A percentile compares a stretch with the other conserved stretches of the same genome.
Evolutionary conservation across 768 basidiomycete species (phyloP).

Genomic region (Hydnum rufescens): DNA sequence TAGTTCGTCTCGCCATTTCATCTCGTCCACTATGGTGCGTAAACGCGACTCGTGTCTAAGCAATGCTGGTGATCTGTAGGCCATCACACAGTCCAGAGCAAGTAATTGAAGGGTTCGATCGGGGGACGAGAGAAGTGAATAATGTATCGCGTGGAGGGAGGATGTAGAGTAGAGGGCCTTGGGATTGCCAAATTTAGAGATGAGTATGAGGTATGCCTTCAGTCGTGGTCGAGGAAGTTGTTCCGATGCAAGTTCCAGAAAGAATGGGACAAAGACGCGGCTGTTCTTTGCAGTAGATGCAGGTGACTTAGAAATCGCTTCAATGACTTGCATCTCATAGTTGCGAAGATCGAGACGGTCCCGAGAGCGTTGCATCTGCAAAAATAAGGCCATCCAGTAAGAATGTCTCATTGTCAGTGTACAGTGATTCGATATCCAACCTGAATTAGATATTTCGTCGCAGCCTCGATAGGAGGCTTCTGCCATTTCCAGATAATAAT

Average conservation of each 20-base stretch:
- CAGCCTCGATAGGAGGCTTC: slow-evolving; percentile 7
- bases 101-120: slow-evolving; percentile 58
- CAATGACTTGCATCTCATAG: slow-evolving; percentile 68
- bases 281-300: slow-evolving; percentile 71
- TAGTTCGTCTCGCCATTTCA: slow-evolving; percentile 77
- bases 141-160: slow-evolving; percentile 44
- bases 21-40: slow-evolving; percentile 56
- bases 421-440: no score
- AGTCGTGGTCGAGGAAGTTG: slow-evolving; percentile 33
- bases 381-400: no score
- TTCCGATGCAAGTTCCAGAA: slow-evolving; percentile 30
- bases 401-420: no score
- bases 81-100: slow-evolving; percentile 58
- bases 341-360: slow-evolving; percentile 48
- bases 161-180: slow-evolving; percentile 61
- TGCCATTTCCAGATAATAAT: not conserved
- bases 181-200: slow-evolving; percentile 85
- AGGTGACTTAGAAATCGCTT: slow-evolving; percentile 44
- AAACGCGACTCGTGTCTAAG: slow-evolving; percentile 42
- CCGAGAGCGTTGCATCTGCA: slow-evolving; percentile 21
- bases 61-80: slow-evolving; percentile 53
- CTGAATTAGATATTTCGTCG: slow-evolving; percentile 10
- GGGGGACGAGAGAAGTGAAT: slow-evolving; percentile 61
- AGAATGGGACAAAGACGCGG: slow-evolving; percentile 69
- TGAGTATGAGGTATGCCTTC: slow-evolving; percentile 58